Evolutionary conservation across 2,329 filamentous ascomycete species (phyloP), one percentile per base, ranked within the genome.

Genomic region (Dactylellina haptotyla): DNA sequence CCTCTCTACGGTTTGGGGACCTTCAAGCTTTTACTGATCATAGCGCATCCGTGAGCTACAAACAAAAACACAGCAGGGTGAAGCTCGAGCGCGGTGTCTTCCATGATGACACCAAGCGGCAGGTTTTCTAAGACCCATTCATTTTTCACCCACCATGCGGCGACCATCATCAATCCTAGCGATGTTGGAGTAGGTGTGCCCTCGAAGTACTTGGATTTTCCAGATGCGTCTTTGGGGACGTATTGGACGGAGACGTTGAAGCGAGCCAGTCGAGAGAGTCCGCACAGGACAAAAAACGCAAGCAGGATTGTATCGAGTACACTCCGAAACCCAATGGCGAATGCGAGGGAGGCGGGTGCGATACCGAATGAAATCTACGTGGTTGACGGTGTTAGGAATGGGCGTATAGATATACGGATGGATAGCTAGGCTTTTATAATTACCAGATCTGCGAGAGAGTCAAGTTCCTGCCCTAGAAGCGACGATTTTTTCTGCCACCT

Each of bases 401-500:
- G 30, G 6, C 30, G 23, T 6, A 26, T 30, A 10, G 8, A 45
- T 20, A 4, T 18, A 2, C 23, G 10, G 46, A 16, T 18, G 20
- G 23, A 50, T 1, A 50, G 28, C 25, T 34, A 2, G 48, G 14
- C 2, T 6, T 32, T 5, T 8, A 46, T 46, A 23, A 4, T 18
- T 61, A 72, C 67, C 84, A 99, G 81, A 81, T 99, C 95, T 63
- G 95, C 95, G 51, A 99, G 85, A 4, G 94, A 98, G 81, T 99
- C 95, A 64, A 99, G 84, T 82, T 99, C 95, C 82, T 97, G 94
- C 10, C 95, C 95, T 94, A 99, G 98, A 80, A 99, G 85, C 78
- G 91, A 96, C 79, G 92, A 95, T 89, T 97, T 99, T 83, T 92
- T 90, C 80, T 95, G 88, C 95, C 95, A 98, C 76, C 95, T 86